Base-by-base conservation (phyloP, 371 early-diverging fungal genomes). In the Circinella umbellata region DNA sequence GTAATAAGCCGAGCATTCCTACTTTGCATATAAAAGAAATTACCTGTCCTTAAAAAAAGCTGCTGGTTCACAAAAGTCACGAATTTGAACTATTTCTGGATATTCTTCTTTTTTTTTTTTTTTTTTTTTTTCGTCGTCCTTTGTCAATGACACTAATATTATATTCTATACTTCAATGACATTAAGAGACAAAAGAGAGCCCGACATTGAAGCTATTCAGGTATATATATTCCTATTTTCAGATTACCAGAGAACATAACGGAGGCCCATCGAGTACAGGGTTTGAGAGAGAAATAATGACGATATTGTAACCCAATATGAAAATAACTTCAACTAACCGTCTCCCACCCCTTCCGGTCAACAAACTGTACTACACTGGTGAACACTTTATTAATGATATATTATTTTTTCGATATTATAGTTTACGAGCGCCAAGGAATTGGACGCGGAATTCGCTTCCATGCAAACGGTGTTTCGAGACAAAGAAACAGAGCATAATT, bases 401-500 rank as follows among this genome's bases (percentile, higher is more conserved):
- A 63, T 38, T 18, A 48, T 37, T 66, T 37, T 36, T 17, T 63
- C 37, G 7, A 20, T 53, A 18, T 39, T 54, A n/a, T 66, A 75
- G 75, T 66, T 75, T 46, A 46, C 66, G 34, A 76, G 70, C 39
- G 59, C 69, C 42, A 73, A 76, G 39, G 77, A 71, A 55, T 65
- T 76, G 38, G 70, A 73, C 59, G 71, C 71, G 35, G 69, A 71
- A 59, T 61, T 73, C 35, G 64, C 71, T 38, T 34, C 63, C 39
- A 71, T 76, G 66, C 38, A 54, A 34, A 53, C 60, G 37, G 61
- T 51, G 14, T 76, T 67, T 47, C 68, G 69, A 67, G 77, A 76
- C 71, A 75, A 72, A 61, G 78, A 78, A 66, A 71, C 73, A 20
- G 78, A 78, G 60, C 69, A 71, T 38, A 75, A 78, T 60, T 78